Evolutionary conservation across 805 yeast genomes (phyloP).

Genomic region (Ogataea paraovalis): DNA sequence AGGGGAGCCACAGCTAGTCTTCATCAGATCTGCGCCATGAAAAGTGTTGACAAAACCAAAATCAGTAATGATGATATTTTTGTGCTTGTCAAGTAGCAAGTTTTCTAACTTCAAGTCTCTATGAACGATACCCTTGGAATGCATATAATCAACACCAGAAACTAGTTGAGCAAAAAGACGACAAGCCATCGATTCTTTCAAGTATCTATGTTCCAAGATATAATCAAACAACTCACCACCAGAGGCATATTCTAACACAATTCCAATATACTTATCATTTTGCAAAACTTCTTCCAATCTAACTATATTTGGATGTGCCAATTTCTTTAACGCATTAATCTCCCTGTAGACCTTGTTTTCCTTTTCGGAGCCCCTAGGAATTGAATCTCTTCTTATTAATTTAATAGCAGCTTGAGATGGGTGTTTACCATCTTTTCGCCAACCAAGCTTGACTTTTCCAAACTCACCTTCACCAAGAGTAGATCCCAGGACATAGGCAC

Average conservation of each 20-base stretch:
- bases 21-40: conserved; percentile 72
- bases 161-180: conserved; percentile 88
- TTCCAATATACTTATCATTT: conserved; percentile 92
- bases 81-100: conserved; percentile 75
- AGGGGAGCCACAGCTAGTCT: conserved; percentile 94
- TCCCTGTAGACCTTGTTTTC: conserved; percentile 90
- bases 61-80: conserved; percentile 82
- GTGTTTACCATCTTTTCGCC: conserved; percentile 80
- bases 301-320: conserved; percentile 92
- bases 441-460: conserved; percentile 95
- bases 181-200: conserved; percentile 85
- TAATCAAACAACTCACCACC: conserved; percentile 97
- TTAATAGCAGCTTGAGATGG: conserved; percentile 91
- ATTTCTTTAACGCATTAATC: conserved; percentile 79
- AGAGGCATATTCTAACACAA: conserved; percentile 92
- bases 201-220: conserved; percentile 77
- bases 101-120: conserved; percentile 76
- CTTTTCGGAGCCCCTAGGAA: conserved; percentile 80
- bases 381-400: conserved; percentile 80
- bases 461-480: conserved; percentile 98
- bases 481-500: conserved; percentile 84
- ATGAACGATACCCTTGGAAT: conserved; percentile 74
- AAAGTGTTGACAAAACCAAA: conserved; percentile 94
- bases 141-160: conserved; percentile 89
- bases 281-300: conserved; percentile 88